Evolutionary conservation across 139 green algal genomes (phyloP).

Genomic region (Tetratostichococcus sp.): DNA sequence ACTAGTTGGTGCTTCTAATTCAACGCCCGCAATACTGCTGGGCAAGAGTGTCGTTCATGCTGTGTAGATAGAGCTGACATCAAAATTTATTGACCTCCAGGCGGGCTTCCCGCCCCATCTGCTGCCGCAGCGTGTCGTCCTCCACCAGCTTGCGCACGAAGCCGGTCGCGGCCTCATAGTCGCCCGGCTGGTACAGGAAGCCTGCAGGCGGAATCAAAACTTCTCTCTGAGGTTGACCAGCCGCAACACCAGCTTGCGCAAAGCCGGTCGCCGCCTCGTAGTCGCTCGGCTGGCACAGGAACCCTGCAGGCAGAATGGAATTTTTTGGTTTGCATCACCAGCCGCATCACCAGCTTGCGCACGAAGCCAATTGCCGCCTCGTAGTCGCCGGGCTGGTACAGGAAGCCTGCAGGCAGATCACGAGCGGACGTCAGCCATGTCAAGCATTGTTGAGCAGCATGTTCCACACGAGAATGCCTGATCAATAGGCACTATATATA

Average conservation of each 20-base stretch:
- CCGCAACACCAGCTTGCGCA: not conserved
- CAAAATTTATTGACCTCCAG: constrained; percentile 12
- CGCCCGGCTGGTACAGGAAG: constrained; percentile 56
- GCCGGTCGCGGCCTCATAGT: constrained; percentile 34
- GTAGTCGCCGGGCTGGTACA: constrained; percentile 60
- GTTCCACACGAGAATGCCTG: too few relatives aligned
- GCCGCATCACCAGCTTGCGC: constrained; percentile 21
- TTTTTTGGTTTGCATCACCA: constrained; percentile 4
- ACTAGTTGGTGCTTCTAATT: too few relatives aligned
- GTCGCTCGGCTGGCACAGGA: not conserved
- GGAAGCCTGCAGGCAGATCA: not conserved
- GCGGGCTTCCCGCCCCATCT: constrained; percentile 18
- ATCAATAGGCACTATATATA: too few relatives aligned
- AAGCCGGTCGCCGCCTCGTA: too few relatives aligned
- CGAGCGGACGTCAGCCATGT: not conserved
- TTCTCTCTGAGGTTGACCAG: too few relatives aligned
- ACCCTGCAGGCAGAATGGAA: not conserved
- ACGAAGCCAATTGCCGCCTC: constrained; percentile 26
- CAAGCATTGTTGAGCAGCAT: not conserved
- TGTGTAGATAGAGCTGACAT: too few relatives aligned
- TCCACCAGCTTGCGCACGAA: constrained; percentile 25
- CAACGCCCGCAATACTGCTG: too few relatives aligned
- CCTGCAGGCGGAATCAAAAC: constrained; percentile 40
- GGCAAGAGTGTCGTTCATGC: too few relatives aligned
- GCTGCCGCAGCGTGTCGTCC: constrained; percentile 17